Base-by-base conservation (phyloP, 2,329 filamentous ascomycete genomes). In the Capronia americana region DNA sequence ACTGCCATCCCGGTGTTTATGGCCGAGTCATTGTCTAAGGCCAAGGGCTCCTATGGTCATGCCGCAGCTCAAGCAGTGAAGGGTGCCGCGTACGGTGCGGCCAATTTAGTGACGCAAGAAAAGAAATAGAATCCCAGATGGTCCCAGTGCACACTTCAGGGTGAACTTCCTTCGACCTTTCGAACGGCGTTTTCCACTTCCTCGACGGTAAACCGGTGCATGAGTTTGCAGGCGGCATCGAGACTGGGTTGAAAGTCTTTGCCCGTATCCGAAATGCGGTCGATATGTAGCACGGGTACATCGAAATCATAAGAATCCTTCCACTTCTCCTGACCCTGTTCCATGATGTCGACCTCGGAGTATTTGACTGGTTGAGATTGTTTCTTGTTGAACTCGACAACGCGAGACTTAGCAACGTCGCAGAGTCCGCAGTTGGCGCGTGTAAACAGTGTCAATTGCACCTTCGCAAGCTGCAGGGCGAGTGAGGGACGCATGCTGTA, bases 221-320 rank as follows among this genome's bases (percentile, higher is more conserved):
- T 88, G 34, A 89, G 77, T 75, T 89, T 89, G 66, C 82, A 79
- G 1, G 82, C 79, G 44, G 80, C 75, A 10, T 77, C 76, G 0
- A 80, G 80, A 8, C 82, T 82, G 60, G 81, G 78, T 26, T 30
- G 26, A 7, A 46, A 48, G 26, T 77, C 71, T 56, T 76, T 57
- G 69, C 28, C 56, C 69, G 67, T 24, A 70, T 73, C 26, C 69
- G 41, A 69, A 64, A 74, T 79, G 74, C 75, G 84, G 41, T 83
- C 85, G 50, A 88, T 79, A 73, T 89, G 87, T 32, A 89, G 80
- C 67, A 89, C 87, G 0, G 87, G 87, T 2, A 87, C 86, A 72
- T 89, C 87, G 66, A 88, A 88, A 57, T 88, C 86, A 71, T 89
- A 89, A 17, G 86, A 75, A 64, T 82, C 78, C 71, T 83, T 88